A percentile compares a stretch with the other conserved stretches of the same genome.
phyloP scores from a whole-genome alignment of 2,329 filamentous ascomycete genomes.

The Stachybotrys chartarum region DNA sequence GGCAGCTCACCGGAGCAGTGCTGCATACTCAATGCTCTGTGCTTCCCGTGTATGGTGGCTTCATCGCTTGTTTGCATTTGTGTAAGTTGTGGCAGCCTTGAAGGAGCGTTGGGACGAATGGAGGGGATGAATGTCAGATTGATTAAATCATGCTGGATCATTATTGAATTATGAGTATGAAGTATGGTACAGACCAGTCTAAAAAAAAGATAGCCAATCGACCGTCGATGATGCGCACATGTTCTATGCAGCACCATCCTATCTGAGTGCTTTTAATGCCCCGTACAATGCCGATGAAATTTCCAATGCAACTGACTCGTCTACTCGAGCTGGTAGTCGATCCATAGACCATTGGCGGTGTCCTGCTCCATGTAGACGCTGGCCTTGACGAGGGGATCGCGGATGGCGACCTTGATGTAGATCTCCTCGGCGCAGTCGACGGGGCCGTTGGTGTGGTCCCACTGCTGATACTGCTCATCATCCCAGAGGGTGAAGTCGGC shows the following conservation, averaged over 20 bases:
- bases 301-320: neutral
- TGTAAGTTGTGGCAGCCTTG: too few species aligned
- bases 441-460: constrained; percentile 11
- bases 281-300: too few species aligned
- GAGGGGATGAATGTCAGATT: too few species aligned
- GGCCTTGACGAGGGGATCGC: constrained; percentile 12
- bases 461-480: constrained; percentile 1
- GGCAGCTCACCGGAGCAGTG: too few species aligned
- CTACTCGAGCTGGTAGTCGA: constrained; percentile 8
- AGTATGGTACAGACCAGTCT: neutral
- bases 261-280: too few species aligned
- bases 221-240: neutral
- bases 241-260: too few species aligned
- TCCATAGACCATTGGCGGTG: constrained; percentile 17
- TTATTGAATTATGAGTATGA: neutral
- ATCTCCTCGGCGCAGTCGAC: constrained; percentile 18
- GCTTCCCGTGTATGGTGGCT: too few species aligned
- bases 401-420: constrained; percentile 16
- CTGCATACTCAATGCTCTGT: too few species aligned
- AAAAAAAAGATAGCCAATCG: neutral
- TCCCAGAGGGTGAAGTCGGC: constrained; percentile 24
- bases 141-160: too few species aligned
- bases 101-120: too few species aligned
- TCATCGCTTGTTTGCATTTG: too few species aligned
- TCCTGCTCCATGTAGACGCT: constrained; percentile 22